These are phyloP conservation scores for Protea cynaroides DNA, from an alignment of 164 flowering plant species.

Conservation along the genomic window DNA sequence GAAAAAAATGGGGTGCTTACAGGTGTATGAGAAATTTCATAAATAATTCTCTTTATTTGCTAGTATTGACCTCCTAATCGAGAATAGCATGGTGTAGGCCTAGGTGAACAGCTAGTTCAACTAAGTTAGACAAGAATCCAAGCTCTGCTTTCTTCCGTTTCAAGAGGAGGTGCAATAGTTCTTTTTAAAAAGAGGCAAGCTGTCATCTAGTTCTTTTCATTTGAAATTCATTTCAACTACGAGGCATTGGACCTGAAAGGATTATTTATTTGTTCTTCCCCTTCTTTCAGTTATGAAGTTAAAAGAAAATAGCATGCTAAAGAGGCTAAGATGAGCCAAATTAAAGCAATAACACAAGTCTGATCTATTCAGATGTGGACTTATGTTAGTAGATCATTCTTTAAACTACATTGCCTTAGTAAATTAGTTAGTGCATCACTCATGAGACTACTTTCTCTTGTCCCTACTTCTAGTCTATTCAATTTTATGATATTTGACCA, in stretches of 20 bases:
- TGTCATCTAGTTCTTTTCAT: conserved; percentile 7
- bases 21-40: conserved; percentile 29
- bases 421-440: no score
- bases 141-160: conserved; percentile 30
- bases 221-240: conserved; percentile 1
- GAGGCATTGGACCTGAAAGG: neutral
- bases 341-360: conserved; percentile 60
- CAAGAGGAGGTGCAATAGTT: conserved; percentile 61
- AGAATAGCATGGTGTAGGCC: conserved; percentile 25
- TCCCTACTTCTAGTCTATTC: no score
- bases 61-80: no score
- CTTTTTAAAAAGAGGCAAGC: conserved; percentile 75
- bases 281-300: conserved; percentile 44
- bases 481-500: no score
- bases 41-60: neutral
- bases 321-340: conserved; percentile 55
- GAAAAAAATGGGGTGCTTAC: no score
- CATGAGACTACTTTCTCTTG: no score
- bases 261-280: neutral
- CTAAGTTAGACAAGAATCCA: conserved; percentile 20
- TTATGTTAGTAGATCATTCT: neutral
- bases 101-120: conserved; percentile 19
- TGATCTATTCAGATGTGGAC: neutral
- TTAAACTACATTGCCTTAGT: neutral
- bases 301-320: conserved; percentile 55